Base-by-base conservation (phyloP, 192 early-diverging fungal species). In the Coemansia sp. region DNA sequence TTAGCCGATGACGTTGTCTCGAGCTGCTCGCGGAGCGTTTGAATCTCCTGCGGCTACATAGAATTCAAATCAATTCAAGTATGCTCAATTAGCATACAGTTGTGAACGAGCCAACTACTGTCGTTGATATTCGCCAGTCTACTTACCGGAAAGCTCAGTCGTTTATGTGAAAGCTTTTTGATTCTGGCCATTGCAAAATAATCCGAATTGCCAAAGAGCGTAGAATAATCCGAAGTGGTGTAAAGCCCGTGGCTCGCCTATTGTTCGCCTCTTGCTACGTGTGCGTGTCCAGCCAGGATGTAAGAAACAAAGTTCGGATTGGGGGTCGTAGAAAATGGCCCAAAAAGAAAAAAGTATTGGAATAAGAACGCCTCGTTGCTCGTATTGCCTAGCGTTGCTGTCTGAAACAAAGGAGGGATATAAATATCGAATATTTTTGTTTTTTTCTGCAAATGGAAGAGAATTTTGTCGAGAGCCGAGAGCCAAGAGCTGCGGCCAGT, bases 101-200 rank as follows among this genome's bases (percentile, higher is more conserved):
- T 43, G 62, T 5, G 16, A 44, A 20, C 1, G 7, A 43, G 22
- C 22, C 44, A 20, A 33, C 27, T 22, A 22, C 49, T 0, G 31
- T 5, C 29, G 13, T 18, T 31, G 2, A 31, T 33, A 13, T 31
- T 36, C 11, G 8, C 36, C 57, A n/a, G 57, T 7, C 20, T 62
- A 75, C 82, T 74, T 84, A 84, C 83, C 66, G 83, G 83, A 46
- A 75, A 80, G 66, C 77, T 80, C 63, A 80, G 78, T 41, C 83
- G 64, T 72, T 80, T 80, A 73, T 85, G 83, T 20, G 76, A 75
- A 3, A 78, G 69, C 64, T 85, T 85, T 73, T 85, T 85, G 47
- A 85, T 85, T 69, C 68, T 81, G 15, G 71, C 75, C 82, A 84
- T 84, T 72, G 57, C 22, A n/a, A 12, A 52, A 22, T 10, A 52